These are phyloP conservation scores for Aureobasidium zeae DNA, from an alignment of 2,329 filamentous ascomycete genomes.

Conservation along the genomic window DNA sequence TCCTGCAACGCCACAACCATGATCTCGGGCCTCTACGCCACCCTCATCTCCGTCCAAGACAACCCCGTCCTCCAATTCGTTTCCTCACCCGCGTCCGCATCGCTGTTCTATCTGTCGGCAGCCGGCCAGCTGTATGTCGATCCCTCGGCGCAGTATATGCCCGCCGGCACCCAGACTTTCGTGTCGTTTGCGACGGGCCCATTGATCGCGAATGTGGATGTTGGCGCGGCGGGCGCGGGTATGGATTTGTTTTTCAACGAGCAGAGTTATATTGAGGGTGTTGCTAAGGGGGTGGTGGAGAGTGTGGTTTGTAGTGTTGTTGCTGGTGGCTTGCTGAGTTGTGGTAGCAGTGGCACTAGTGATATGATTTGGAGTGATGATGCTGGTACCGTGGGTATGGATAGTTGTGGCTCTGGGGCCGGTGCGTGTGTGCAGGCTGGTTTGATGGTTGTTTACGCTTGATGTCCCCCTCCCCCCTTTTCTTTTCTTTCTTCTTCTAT, in stretches of 20 bases:
- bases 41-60: not conserved
- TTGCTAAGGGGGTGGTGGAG: no score
- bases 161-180: not conserved
- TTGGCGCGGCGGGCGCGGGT: constrained; percentile 29
- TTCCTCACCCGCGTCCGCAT: not conserved
- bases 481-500: not conserved
- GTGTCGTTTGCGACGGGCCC: not conserved
- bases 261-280: constrained; percentile 22
- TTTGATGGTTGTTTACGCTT: not conserved
- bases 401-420: not conserved
- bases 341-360: not conserved
- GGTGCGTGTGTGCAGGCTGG: not conserved
- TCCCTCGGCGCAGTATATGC: not conserved
- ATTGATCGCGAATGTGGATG: constrained; percentile 26
- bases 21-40: constrained; percentile 5
- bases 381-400: not conserved
- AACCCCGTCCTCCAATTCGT: constrained; percentile 4
- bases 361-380: not conserved
- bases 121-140: not conserved
- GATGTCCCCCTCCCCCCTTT: not conserved
- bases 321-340: not conserved
- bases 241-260: constrained; percentile 33
- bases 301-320: not conserved
- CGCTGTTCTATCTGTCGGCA: not conserved
- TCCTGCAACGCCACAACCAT: not conserved